A percentile compares a stretch with the other conserved stretches of the same genome.
Evolutionary conservation across 1,139 yeast species (phyloP).

Genomic region (Hanseniaspora uvarum): DNA sequence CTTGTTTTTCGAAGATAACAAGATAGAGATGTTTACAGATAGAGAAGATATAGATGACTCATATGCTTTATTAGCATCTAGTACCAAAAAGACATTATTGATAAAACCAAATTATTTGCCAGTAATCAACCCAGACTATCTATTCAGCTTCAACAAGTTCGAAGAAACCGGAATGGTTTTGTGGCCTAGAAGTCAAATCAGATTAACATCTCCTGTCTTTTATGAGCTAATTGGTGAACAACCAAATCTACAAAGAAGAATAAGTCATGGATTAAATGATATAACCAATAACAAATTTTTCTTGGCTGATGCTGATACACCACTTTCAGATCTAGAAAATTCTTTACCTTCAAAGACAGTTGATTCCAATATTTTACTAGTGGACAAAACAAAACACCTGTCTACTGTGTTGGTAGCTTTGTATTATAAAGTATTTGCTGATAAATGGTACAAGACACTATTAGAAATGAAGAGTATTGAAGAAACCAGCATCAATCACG

Average conservation of each 20-base stretch:
- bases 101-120: slow-evolving; percentile 72
- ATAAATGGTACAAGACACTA: slow-evolving; percentile 43
- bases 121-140: slow-evolving; percentile 44
- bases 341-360: slow-evolving; percentile 71
- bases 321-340: slow-evolving; percentile 58
- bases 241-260: slow-evolving; percentile 35
- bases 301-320: slow-evolving; percentile 33
- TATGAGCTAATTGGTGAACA: slow-evolving; percentile 53
- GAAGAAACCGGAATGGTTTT: slow-evolving; percentile 48
- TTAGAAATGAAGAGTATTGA: slow-evolving; percentile 38
- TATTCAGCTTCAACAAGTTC: slow-evolving; percentile 49
- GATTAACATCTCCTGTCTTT: slow-evolving; percentile 58
- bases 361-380: slow-evolving; percentile 29
- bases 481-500: neutral
- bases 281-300: slow-evolving; percentile 19
- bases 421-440: slow-evolving; percentile 49
- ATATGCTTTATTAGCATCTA: slow-evolving; percentile 59
- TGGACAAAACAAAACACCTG: slow-evolving; percentile 44
- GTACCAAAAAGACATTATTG: slow-evolving; percentile 62
- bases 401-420: slow-evolving; percentile 43
- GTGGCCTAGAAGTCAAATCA: slow-evolving; percentile 78
- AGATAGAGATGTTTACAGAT: neutral
- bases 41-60: slow-evolving; percentile 9
- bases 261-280: slow-evolving; percentile 36
- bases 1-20: neutral